Evolutionary conservation across 345 rosid genomes (phyloP), one percentile per base, ranked within the genome.

Genomic region (Citrus medica): DNA sequence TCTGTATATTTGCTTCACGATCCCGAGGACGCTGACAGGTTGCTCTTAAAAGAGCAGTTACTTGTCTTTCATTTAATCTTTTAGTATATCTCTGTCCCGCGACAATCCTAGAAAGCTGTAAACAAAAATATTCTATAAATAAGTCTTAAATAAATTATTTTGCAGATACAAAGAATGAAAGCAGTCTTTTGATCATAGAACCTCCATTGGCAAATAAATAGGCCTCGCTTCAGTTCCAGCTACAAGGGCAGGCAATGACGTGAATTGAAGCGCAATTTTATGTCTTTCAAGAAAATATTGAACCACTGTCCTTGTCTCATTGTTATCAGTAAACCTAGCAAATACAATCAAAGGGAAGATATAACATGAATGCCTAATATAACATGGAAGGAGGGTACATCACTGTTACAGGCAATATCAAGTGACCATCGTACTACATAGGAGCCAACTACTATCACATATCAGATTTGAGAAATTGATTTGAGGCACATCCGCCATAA

Each of bases 161-260:
- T 22, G 3, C 37, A 5, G 9, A 70, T 12, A 62, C 27, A 62
- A 75, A 16, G 5, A 0, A 38, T 0, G 9, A 60, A 38, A 62
- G 12, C 27, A 55, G 56, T 17, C 2, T 4, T 22, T 17, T 27
- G 14, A 22, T 71, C 9, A 14, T 40, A 68, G 65, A 67, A 95
- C 99, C 88, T 95, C 99, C 97, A 95, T 95, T 0, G 99, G 99
- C 51, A 85, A 48, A 82, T 74, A 90, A 19, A 73, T 58, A 27
- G 92, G 94, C 46, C n/a, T 90, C 0, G 92, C 19, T 32, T 89
- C 94, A 69, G 79, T 87, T 51, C 96, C 98, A 46, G 89, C 79
- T 82, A 81, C 86, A 70, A 95, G 86, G 0, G 94, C 91, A 48
- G 97, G 98, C 83, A 91, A 62, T 19, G 59, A 22, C 6, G 87